A percentile compares a stretch with the other conserved stretches of the same genome.
Evolutionary conservation across 1,284 basidiomycete species (phyloP).

Genomic region (Tilletia indica): DNA sequence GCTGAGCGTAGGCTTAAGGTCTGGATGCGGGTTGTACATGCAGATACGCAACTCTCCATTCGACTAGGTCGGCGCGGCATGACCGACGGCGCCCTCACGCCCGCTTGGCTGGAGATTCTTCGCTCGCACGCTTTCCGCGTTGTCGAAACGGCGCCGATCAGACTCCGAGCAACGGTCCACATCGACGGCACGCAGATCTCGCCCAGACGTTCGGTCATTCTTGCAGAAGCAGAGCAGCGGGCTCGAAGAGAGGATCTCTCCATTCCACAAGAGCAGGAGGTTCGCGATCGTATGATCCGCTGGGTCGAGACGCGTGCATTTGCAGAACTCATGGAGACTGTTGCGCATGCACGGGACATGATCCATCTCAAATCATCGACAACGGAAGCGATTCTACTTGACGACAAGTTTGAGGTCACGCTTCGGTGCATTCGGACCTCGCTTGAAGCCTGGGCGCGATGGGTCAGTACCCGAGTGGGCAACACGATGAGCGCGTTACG

Average conservation of each 20-base stretch:
- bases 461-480: conserved; percentile 1
- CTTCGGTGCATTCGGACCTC: conserved; percentile 14
- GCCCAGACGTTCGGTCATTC: not conserved
- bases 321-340: conserved; percentile 11
- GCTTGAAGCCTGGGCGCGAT: conserved; percentile 15
- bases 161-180: not conserved
- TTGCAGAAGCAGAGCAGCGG: not conserved
- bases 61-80: conserved; percentile 35
- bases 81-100: conserved; percentile 36
- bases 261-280: not conserved
- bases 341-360: conserved; percentile 2
- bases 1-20: conserved; percentile 39
- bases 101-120: conserved; percentile 37
- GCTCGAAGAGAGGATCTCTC: not conserved
- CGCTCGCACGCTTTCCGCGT: conserved; percentile 18
- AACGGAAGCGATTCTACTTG: conserved; percentile 7
- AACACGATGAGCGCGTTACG: conserved; percentile 34
- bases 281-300: not conserved
- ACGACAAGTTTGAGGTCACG: conserved; percentile 16
- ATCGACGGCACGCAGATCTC: conserved; percentile 6
- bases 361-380: conserved; percentile 15
- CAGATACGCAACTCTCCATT: conserved; percentile 40
- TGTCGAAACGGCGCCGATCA: conserved; percentile 20
- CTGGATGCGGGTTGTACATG: conserved; percentile 41
- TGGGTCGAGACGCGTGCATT: conserved; percentile 13